Percentiles rank a stretch among this genome's conserved stretches.
phyloP scores from a whole-genome alignment of 208 protist species.

The Trypanosomatidae sp. region DNA sequence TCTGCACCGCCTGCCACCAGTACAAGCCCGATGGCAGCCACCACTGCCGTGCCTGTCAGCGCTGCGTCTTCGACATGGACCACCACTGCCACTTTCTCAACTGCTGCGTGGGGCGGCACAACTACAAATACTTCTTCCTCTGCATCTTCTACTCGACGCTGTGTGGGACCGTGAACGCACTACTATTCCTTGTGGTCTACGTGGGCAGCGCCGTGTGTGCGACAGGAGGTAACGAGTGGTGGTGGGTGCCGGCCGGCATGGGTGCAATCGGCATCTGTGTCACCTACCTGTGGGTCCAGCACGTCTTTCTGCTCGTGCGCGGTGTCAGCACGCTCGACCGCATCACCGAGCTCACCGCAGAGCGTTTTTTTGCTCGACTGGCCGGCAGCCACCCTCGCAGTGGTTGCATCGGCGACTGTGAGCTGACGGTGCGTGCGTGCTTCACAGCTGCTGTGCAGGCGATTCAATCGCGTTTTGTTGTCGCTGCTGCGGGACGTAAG shows the following conservation, averaged over 20 bases:
- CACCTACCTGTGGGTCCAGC: slow-evolving; percentile 34
- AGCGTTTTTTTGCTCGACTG: too few species aligned
- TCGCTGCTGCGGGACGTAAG: too few species aligned
- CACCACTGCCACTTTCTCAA: slow-evolving; percentile 91
- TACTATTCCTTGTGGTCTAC: slow-evolving; percentile 20
- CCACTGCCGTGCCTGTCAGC: not conserved
- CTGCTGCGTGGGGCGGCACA: slow-evolving; percentile 87
- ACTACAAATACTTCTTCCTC: slow-evolving; percentile 88
- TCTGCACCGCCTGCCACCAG: slow-evolving; percentile 56
- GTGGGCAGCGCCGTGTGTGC: slow-evolving; percentile 13
- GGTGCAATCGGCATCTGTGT: slow-evolving; percentile 17
- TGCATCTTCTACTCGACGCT: slow-evolving; percentile 58
- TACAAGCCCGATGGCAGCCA: slow-evolving; percentile 87
- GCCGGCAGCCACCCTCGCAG: too few species aligned
- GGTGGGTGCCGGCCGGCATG: slow-evolving; percentile 32
- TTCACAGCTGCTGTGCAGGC: too few species aligned
- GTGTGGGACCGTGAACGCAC: slow-evolving; percentile 30
- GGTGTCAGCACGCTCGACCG: slow-evolving; percentile 59
- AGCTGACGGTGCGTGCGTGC: too few species aligned
- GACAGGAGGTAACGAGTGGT: slow-evolving; percentile 26
- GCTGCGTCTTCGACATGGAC: slow-evolving; percentile 86
- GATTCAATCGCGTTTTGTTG: too few species aligned
- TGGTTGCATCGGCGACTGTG: too few species aligned
- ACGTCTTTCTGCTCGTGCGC: slow-evolving; percentile 40
- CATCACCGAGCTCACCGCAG: too few species aligned